These are phyloP conservation scores for Gracilaria caudata DNA, from an alignment of 23 red algal species.

Conservation along the genomic window DNA sequence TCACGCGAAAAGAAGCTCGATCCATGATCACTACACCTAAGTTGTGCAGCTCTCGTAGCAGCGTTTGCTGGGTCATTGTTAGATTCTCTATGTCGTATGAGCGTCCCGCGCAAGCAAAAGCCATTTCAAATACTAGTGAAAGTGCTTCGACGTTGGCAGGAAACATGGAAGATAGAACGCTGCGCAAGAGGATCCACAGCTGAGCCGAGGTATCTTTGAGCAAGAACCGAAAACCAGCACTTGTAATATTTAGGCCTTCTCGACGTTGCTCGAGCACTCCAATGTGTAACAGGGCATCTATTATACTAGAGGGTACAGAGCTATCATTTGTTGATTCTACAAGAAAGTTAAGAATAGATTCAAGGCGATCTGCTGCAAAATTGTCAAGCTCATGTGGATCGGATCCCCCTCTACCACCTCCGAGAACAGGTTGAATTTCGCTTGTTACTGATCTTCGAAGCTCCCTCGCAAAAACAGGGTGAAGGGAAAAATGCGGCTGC, in stretches of 20 bases:
- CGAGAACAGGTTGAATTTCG: conserved; percentile 50
- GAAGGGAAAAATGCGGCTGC: conserved; percentile 29
- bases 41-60: conserved; percentile 52
- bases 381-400: conserved; percentile 53
- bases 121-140: conserved; percentile 57
- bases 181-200: conserved; percentile 82
- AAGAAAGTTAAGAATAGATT: conserved; percentile 87
- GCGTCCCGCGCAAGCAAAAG: conserved; percentile 37
- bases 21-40: conserved; percentile 71
- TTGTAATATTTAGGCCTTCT: conserved; percentile 89
- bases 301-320: conserved; percentile 54
- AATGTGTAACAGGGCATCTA: conserved; percentile 69
- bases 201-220: conserved; percentile 84
- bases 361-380: conserved; percentile 62
- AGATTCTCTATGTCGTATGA: conserved; percentile 31
- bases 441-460: conserved; percentile 56
- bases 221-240: conserved; percentile 88
- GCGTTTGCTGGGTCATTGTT: conserved; percentile 32
- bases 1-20: conserved; percentile 43
- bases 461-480: conserved; percentile 34
- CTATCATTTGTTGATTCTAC: conserved; percentile 57
- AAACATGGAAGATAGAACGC: conserved; percentile 42
- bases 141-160: conserved; percentile 24
- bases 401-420: conserved; percentile 14
- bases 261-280: conserved; percentile 73